These are phyloP conservation scores for Canavalia gladiata DNA, from an alignment of 306 rosid genomes.

Conservation along the genomic window DNA sequence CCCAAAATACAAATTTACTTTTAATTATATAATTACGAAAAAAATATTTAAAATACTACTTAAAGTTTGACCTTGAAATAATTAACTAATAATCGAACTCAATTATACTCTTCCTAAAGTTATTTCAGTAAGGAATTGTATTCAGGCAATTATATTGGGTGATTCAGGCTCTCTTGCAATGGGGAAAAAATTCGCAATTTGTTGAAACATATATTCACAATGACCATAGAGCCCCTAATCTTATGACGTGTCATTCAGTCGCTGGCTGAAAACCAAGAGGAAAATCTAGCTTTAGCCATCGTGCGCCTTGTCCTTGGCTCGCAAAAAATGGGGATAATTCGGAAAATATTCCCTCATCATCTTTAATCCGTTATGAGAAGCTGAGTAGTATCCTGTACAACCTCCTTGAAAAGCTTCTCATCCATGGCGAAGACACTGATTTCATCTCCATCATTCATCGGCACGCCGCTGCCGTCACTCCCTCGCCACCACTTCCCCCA, in stretches of 20 bases:
- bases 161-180: too few relatives aligned
- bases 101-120: too few relatives aligned
- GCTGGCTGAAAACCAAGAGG: slow-evolving; percentile 38
- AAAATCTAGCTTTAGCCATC: slow-evolving; percentile 36
- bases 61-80: too few relatives aligned
- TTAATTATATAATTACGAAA: too few relatives aligned
- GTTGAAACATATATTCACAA: neutral
- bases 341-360: slow-evolving; percentile 39
- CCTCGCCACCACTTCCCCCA: slow-evolving; percentile 69
- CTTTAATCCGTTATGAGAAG: slow-evolving; percentile 61
- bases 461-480: slow-evolving; percentile 70
- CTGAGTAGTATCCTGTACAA: slow-evolving; percentile 48
- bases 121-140: too few relatives aligned
- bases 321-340: slow-evolving; percentile 56
- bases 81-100: too few relatives aligned
- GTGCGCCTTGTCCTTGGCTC: slow-evolving; percentile 18
- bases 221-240: slow-evolving; percentile 30
- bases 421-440: slow-evolving; percentile 87
- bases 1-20: too few relatives aligned
- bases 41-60: too few relatives aligned
- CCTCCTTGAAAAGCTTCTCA: slow-evolving; percentile 50
- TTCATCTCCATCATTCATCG: slow-evolving; percentile 77
- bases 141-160: too few relatives aligned
- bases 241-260: slow-evolving; percentile 42
- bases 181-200: neutral